Base-by-base conservation (phyloP, 2,329 filamentous ascomycete species). In the Plenodomus biglobosus region DNA sequence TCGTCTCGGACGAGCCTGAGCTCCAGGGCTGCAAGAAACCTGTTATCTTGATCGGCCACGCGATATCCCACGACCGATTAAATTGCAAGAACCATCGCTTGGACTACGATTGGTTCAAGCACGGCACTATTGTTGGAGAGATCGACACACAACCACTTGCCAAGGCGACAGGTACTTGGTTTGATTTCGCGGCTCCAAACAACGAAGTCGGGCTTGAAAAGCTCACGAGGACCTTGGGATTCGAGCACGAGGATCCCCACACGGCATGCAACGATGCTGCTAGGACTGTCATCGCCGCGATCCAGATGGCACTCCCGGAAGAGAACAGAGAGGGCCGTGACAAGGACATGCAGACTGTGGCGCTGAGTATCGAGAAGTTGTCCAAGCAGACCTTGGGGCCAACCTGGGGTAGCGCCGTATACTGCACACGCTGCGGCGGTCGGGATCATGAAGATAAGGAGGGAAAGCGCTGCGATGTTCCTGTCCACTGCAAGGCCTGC, bases 141-240 rank as follows among this genome's bases (percentile, higher is more conserved):
- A 46, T 67, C 21, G 65, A 67, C 39, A 67, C 64, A 3, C 64
- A 68, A 21, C 30, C 48, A 1, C 44, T 67, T 3, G 57, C 52
- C 3, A 43, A 50, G 2, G 45, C 63, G 4, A 32, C 37, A 24
- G 0, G 34, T 38, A 2, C 43, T 30, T 8, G 50, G 40, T 30
- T 3, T 18, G 8, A 22, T 44, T 35, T 16, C 11, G 6, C 27
- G 6, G 27, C 27, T 45, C 2, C 42, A 56, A 10, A 45, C 16
- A 37, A 52, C 8, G 27, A 32, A 3, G 52, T 61, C 8, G 56
- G 59, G 0, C 42, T 64, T 6, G 22, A 15, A 1, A 32, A 35
- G 1, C 47, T 62, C 3, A 52, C 53, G 2, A 22, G 40, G n/a
- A 30, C 34, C 2, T 37, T 58, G 19, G 47, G 38, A 4, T 58